Conservation (phyloP, 805 yeast genomes). For the Isabelozyma rhagii region DNA sequence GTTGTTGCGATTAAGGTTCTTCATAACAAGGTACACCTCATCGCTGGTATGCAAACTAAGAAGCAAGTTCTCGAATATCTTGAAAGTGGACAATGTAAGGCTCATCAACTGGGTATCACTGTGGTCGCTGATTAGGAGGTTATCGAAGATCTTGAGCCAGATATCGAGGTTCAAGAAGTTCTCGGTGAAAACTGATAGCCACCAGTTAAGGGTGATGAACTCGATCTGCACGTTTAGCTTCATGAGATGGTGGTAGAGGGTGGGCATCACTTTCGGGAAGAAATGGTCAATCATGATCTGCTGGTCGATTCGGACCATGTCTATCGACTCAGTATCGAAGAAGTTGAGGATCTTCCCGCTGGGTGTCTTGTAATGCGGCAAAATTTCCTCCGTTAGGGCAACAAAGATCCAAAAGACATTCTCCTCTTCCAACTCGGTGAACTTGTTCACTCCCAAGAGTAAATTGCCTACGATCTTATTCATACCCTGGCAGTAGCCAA, state of each 20-base stretch:
- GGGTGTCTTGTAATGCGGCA: constrained; percentile 42
- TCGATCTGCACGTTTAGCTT: constrained; percentile 41
- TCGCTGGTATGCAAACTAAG: constrained; percentile 20
- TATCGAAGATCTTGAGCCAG: constrained; percentile 52
- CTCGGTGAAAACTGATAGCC: constrained; percentile 51
- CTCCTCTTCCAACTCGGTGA: constrained; percentile 34
- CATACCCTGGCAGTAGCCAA: constrained; percentile 64
- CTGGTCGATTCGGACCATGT: constrained; percentile 38
- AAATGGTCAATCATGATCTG: constrained; percentile 25
- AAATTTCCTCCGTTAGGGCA: constrained; percentile 45
- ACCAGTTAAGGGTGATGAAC: constrained; percentile 54
- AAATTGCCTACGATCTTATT: constrained; percentile 55
- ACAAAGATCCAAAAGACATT: constrained; percentile 55
- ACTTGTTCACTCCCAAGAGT: constrained; percentile 26
- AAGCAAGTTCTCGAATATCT: constrained; percentile 30
- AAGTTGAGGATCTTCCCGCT: constrained; percentile 12
- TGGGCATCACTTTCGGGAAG: constrained; percentile 38
- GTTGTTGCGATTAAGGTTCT: constrained; percentile 19
- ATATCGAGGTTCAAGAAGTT: constrained; percentile 47
- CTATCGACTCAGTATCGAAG: constrained; percentile 13
- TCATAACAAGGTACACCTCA: constrained; percentile 33
- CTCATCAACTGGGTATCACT: constrained; percentile 33
- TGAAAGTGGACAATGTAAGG: constrained; percentile 33
- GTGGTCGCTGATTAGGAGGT: constrained; percentile 29
- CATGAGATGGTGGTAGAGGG: constrained; percentile 32